Base-by-base conservation (phyloP, 805 yeast genomes). In the Blastobotrys americana region DNA sequence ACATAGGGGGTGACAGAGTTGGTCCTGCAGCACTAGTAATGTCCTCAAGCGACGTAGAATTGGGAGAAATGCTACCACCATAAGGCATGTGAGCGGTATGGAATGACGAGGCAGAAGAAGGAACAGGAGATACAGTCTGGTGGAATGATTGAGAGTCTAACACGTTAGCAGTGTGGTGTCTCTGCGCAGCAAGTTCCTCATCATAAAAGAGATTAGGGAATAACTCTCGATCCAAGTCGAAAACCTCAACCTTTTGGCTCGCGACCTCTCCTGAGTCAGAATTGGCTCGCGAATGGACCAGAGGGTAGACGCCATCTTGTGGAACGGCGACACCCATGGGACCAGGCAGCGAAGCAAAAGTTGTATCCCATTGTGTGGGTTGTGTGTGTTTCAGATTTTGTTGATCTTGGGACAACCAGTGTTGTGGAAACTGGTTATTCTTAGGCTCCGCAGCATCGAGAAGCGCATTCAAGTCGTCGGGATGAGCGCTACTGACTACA, bases 271-370 rank as follows among this genome's bases (percentile, higher is more conserved):
- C 31, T 13, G 37, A 18, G 19, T 50, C 53, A 25, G 45, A 37
- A 36, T 47, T 51, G 36, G 51, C 51, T 15, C 50, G 37, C 18
- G 55, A 51, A 39, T 51, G 55, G 9, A 45, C 49, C 16, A 46
- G 39, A 4, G 55, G 52, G 33, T 51, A 51, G 3, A 49, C 27
- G 5, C 55, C 55, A 37, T 51, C 49, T 31, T 43, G 31, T 8
- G 31, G 31, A 8, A 25, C 31, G 37, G 42, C 37, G 37, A 18
- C 23, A 3, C 27, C 21, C 39, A 36, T 18, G 5, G 39, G 10
- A 6, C 39, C 39, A 8, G 21, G 5, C 22, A 13, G 21, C 39
- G 21, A 10, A 27, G 22, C 18, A 13, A 13, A 8, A 25, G 31
- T 13, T 8, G 31, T 8, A 13, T 25, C 31, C 31, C 31, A 25